These are phyloP conservation scores for Thalassia testudinum DNA, from an alignment of 116 monocot species.

Conservation along the genomic window DNA sequence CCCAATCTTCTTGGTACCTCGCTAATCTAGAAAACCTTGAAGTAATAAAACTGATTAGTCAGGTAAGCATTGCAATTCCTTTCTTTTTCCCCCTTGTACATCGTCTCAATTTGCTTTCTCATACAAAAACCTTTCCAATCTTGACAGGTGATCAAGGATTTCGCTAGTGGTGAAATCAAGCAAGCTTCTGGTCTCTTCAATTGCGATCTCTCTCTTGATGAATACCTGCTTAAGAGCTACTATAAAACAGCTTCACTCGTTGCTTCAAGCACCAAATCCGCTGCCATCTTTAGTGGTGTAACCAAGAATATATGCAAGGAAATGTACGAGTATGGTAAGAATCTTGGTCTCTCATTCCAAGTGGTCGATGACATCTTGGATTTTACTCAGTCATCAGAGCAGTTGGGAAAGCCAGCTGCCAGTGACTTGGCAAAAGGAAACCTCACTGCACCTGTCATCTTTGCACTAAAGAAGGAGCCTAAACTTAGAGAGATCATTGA, in stretches of 20 bases:
- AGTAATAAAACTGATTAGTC: constrained; percentile 89
- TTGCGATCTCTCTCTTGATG: constrained; percentile 51
- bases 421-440: constrained; percentile 75
- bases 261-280: constrained; percentile 65
- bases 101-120: neutral
- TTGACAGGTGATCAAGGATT: constrained; percentile 81
- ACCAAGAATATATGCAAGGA: constrained; percentile 26
- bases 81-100: neutral
- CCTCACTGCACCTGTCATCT: constrained; percentile 80
- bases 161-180: constrained; percentile 87
- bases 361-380: constrained; percentile 86
- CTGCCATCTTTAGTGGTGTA: constrained; percentile 56
- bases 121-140: neutral
- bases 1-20: constrained; percentile 86
- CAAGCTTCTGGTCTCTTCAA: constrained; percentile 73
- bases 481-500: constrained; percentile 64
- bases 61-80: constrained; percentile 17
- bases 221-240: constrained; percentile 76
- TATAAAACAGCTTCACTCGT: constrained; percentile 79
- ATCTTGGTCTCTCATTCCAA: constrained; percentile 79
- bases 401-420: constrained; percentile 76
- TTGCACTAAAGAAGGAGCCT: constrained; percentile 48
- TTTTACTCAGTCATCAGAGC: constrained; percentile 83
- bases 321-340: constrained; percentile 81
- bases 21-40: constrained; percentile 81